phyloP scores from a whole-genome alignment of 164 flowering plant genomes.

The Cinnamomum micranthum region DNA sequence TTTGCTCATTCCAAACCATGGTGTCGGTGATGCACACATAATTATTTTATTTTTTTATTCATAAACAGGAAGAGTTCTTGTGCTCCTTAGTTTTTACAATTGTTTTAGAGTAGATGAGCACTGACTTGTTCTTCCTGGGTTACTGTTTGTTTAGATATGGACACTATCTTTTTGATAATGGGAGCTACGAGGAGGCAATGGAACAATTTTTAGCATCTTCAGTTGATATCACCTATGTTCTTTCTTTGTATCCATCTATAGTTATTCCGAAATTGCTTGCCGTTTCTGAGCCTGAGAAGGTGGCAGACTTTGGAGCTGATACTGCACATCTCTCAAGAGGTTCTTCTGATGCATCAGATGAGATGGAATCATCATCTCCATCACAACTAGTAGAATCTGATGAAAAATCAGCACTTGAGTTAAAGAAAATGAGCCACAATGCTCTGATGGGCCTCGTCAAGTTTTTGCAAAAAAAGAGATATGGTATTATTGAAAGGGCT shows the following conservation, averaged over 20 bases:
- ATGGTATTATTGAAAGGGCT: slow-evolving; percentile 71
- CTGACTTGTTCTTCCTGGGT: not conserved
- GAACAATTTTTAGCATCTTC: slow-evolving; percentile 93
- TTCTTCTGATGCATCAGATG: slow-evolving; percentile 87
- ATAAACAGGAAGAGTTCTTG: too few species aligned
- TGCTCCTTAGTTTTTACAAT: too few species aligned
- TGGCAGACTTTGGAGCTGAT: slow-evolving; percentile 54
- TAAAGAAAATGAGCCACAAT: slow-evolving; percentile 86
- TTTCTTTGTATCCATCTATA: slow-evolving; percentile 79
- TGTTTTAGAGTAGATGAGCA: not conserved
- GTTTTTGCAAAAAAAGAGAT: slow-evolving; percentile 84
- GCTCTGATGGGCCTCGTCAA: slow-evolving; percentile 92
- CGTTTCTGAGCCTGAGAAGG: slow-evolving; percentile 59
- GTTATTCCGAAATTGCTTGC: slow-evolving; percentile 64
- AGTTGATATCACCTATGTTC: slow-evolving; percentile 87
- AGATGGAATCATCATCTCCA: slow-evolving; percentile 59
- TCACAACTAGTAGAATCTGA: slow-evolving; percentile 45
- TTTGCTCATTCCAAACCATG: not conserved
- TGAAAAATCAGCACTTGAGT: slow-evolving; percentile 56
- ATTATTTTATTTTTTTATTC: too few species aligned
- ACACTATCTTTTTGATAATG: slow-evolving; percentile 83
- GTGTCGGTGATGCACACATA: not conserved
- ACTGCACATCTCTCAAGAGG: slow-evolving; percentile 70
- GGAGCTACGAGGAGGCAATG: slow-evolving; percentile 97
- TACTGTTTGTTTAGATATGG: slow-evolving; percentile 58